Evolutionary conservation across 176 grass and related monocot species (phyloP), one percentile per base, ranked within the genome.

Genomic region (Zoysia japonica): DNA sequence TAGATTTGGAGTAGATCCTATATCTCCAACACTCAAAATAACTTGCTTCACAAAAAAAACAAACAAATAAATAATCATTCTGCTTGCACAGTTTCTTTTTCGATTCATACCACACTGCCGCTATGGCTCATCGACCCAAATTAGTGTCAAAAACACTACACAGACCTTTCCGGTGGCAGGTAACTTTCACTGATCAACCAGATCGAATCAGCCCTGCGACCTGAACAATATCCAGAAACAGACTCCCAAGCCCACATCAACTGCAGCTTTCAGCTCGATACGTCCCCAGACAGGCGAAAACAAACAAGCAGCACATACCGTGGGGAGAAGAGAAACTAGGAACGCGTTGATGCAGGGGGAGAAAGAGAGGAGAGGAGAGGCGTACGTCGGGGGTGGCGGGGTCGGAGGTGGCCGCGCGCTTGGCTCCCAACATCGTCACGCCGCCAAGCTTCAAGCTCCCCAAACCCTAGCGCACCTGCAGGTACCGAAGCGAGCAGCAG

Each of bases 341-440:
- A 51, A 42, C 75, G 47, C 40, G 68, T 13, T 61, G 2, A 72
- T 40, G 44, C 35, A 28, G 14, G 20, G 49, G 42, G 35, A 37
- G 19, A 42, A 52, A 82, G 45, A 39, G 42, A 72, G 36, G 63
- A 13, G 38, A 72, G 1, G 43, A 74, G 55, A 61, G 14, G 54
- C 62, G 70, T 84, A 92, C 90, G 39, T 71, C 84, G 17, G 86
- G 68, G 28, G 50, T 46, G 43, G 83, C 71, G 57, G 76, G 75
- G 65, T 81, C 72, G 5, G 83, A 82, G 47, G 85, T 70, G 16
- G 76, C 80, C 9, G 84, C 63, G 72, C 90, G 90, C 65, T 92
- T 92, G 67, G 84, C 76, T 84, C 79, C 90, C 83, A 76, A 82
- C 80, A 79, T 88, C 67, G 85, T 85, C 82, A 78, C 75, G 17